Base-by-base conservation (phyloP, 2,329 filamentous ascomycete species). In the Fusarium metavorans region DNA sequence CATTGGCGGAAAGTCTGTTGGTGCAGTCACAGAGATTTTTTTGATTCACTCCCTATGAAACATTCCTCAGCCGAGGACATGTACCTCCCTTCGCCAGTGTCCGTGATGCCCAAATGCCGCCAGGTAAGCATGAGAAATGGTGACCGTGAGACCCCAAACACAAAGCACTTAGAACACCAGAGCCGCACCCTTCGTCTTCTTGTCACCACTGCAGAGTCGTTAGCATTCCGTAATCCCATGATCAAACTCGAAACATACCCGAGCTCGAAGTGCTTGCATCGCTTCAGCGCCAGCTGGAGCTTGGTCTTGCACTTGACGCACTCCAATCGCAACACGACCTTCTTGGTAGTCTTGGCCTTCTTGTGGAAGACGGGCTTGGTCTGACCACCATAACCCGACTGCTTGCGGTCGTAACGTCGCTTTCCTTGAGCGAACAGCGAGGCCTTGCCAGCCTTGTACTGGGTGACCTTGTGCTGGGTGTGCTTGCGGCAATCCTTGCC, bases 331-430 rank as follows among this genome's bases (percentile, higher is more conserved):
- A 99, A 90, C 84, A 99, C 97, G 83, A 99, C 94, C 93, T 99
- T 99, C 94, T 99, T 99, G 86, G 97, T 99, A 81, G 97, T 99
- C 94, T 99, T 99, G 81, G 97, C 97, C 91, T 98, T 98, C 93
- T 98, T 99, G 94, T 98, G 97, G 94, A 98, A 99, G 85, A 99
- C 95, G 82, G 97, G 97, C 91, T 99, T 99, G 84, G 97, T 99
- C 91, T 99, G 97, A 95, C 97, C 97, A 94, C 97, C 97, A 86
- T 98, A 98, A 94, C 96, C 96, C 86, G 93, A 95, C 91, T 98
- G 96, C 92, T 98, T 98, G 85, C 95, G 92, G 90, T 97, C 95
- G 90, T 98, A 98, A 93, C 96, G 95, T 88, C 96, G 94, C 94
- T 98, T 99, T 92, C 96, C 96, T 92, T 99, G 96, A 75, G 95